Percentiles rank a stretch among this genome's conserved stretches.
These are phyloP conservation scores for Coniochaeta ligniaria DNA, from an alignment of 2,329 filamentous ascomycete species.

Conservation along the genomic window DNA sequence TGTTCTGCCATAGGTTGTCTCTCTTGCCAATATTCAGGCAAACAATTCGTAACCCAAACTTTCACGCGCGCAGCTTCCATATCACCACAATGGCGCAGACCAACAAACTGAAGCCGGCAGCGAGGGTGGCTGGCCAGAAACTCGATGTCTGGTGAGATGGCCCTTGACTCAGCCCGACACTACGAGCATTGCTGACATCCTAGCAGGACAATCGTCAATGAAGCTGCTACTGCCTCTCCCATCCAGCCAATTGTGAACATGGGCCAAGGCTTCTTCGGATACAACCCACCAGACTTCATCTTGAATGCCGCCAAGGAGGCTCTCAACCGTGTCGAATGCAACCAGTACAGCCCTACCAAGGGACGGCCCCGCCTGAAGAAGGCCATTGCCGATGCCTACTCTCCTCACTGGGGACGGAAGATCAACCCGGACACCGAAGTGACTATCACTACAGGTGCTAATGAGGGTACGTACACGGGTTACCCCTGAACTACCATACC, in stretches of 20 bases:
- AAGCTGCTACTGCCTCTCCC: constrained; percentile 51
- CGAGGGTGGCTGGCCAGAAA: neutral
- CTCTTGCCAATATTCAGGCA: neutral
- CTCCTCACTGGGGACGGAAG: constrained; percentile 72
- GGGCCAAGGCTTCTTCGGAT: constrained; percentile 70
- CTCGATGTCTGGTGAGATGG: neutral
- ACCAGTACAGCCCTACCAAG: constrained; percentile 96
- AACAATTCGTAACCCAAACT: neutral
- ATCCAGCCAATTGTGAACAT: constrained; percentile 47
- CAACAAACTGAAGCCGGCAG: constrained; percentile 1
- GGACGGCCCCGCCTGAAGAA: constrained; percentile 87
- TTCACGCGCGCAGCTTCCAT: neutral
- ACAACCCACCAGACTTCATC: constrained; percentile 89
- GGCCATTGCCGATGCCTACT: constrained; percentile 90
- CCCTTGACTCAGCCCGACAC: neutral
- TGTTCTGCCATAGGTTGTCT: neutral
- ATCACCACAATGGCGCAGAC: neutral
- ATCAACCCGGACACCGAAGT: constrained; percentile 89
- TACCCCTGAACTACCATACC: neutral
- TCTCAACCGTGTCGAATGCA: constrained; percentile 88
- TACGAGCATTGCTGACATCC: neutral
- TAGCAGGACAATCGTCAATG: constrained; percentile 57
- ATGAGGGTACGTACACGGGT: constrained; percentile 43
- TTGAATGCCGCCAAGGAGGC: constrained; percentile 86
- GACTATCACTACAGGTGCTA: constrained; percentile 86